Evolutionary conservation across 371 early-diverging fungal species (phyloP).

Genomic region (Mortierella sp.): DNA sequence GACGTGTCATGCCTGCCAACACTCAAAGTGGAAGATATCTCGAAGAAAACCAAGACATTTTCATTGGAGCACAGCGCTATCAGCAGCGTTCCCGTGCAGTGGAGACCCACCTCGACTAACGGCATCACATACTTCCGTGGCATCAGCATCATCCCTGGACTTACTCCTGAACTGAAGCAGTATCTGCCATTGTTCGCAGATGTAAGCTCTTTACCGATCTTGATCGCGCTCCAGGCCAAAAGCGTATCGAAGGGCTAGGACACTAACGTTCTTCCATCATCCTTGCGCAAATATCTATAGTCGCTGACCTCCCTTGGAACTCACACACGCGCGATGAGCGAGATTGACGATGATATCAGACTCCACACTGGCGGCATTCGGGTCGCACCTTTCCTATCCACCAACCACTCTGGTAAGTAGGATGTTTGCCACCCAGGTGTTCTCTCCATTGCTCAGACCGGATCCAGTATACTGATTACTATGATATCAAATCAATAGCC

Average conservation of each 20-base stretch:
- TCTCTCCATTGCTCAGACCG: too few species aligned
- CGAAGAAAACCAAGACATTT: slow-evolving; percentile 67
- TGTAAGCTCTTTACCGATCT: too few species aligned
- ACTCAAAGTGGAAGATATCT: slow-evolving; percentile 79
- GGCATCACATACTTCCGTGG: slow-evolving; percentile 91
- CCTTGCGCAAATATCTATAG: slow-evolving; percentile 16
- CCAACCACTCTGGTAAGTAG: slow-evolving; percentile 66
- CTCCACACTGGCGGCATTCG: slow-evolving; percentile 88
- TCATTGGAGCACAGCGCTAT: slow-evolving; percentile 74
- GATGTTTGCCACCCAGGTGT: too few species aligned
- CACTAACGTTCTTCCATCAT: neutral
- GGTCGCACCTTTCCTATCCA: slow-evolving; percentile 72
- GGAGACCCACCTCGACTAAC: slow-evolving; percentile 87
- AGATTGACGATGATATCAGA: slow-evolving; percentile 89
- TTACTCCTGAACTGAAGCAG: slow-evolving; percentile 74
- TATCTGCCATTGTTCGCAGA: slow-evolving; percentile 86
- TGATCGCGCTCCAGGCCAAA: too few species aligned
- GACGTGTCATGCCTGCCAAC: slow-evolving; percentile 89
- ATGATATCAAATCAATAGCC: slow-evolving; percentile 28
- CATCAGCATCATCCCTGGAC: slow-evolving; percentile 69
- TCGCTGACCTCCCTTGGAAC: slow-evolving; percentile 91
- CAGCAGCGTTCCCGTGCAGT: slow-evolving; percentile 73
- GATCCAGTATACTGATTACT: too few species aligned
- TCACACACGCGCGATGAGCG: slow-evolving; percentile 74
- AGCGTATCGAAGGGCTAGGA: too few species aligned